A percentile compares a stretch with the other conserved stretches of the same genome.
These are phyloP conservation scores for Irpex sp. DNA, from an alignment of 1,284 basidiomycete species.

Conservation along the genomic window DNA sequence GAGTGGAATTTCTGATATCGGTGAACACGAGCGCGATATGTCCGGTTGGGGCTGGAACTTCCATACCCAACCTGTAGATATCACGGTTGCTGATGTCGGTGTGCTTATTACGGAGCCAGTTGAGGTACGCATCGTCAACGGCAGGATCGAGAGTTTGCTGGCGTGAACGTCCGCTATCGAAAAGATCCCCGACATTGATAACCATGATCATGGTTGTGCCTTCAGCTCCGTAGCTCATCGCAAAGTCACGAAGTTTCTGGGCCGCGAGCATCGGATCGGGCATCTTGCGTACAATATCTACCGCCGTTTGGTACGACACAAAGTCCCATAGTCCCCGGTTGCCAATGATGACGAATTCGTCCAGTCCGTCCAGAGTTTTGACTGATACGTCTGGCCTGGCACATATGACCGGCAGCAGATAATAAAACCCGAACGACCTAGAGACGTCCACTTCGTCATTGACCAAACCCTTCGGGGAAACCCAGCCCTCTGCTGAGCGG, in stretches of 20 bases:
- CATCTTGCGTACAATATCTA: constrained; percentile 90
- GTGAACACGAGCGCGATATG: constrained; percentile 96
- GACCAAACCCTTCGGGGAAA: constrained; percentile 90
- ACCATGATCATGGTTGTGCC: constrained; percentile 99
- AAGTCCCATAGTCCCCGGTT: constrained; percentile 95
- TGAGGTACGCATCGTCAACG: constrained; percentile 37
- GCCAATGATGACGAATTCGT: constrained; percentile 97
- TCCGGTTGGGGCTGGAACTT: constrained; percentile 86
- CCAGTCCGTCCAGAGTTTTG: constrained; percentile 76
- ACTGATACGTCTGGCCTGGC: constrained; percentile 79
- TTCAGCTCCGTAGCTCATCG: constrained; percentile 94
- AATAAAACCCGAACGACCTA: constrained; percentile 92
- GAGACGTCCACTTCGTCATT: constrained; percentile 94
- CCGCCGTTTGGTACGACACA: constrained; percentile 93
- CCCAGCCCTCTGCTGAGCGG: constrained; percentile 92
- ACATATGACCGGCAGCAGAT: constrained; percentile 89
- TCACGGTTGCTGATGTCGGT: constrained; percentile 51
- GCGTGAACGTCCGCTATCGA: constrained; percentile 43
- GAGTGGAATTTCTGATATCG: constrained; percentile 97
- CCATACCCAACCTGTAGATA: constrained; percentile 67
- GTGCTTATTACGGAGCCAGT: constrained; percentile 31
- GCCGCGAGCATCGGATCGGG: constrained; percentile 96
- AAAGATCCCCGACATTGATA: constrained; percentile 80
- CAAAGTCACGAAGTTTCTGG: constrained; percentile 95
- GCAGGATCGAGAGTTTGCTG: constrained; percentile 43